Percentiles rank a stretch among this genome's conserved stretches.
These are phyloP conservation scores for Taphrina communis DNA, from an alignment of 1,139 yeast genomes.

Conservation along the genomic window DNA sequence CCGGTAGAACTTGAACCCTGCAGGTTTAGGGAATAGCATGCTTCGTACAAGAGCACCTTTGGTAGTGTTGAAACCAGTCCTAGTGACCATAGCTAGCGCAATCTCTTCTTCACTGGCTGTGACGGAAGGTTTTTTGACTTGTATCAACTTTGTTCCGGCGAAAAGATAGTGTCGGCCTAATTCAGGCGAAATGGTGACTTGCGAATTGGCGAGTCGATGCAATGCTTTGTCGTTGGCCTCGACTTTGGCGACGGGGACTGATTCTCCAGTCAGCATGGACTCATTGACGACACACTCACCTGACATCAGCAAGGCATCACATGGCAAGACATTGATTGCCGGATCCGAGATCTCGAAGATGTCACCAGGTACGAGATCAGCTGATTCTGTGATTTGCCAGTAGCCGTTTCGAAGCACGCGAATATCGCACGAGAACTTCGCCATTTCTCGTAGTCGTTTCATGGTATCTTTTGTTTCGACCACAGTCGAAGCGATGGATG, in stretches of 20 bases:
- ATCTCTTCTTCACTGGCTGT: constrained; percentile 59
- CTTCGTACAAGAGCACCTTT: constrained; percentile 95
- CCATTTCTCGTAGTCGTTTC: constrained; percentile 71
- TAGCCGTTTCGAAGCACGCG: constrained; percentile 91
- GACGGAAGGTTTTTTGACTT: constrained; percentile 69
- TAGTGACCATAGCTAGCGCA: constrained; percentile 83
- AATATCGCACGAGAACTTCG: constrained; percentile 75
- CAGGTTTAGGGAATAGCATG: constrained; percentile 94
- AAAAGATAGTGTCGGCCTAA: constrained; percentile 78
- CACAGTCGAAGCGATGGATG: constrained; percentile 78
- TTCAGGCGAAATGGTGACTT: constrained; percentile 60
- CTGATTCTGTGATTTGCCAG: constrained; percentile 79
- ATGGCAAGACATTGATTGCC: constrained; percentile 71
- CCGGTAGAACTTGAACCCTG: constrained; percentile 87
- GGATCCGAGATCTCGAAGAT: constrained; percentile 91
- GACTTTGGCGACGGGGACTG: constrained; percentile 88
- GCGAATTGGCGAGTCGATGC: constrained; percentile 58
- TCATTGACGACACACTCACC: constrained; percentile 96
- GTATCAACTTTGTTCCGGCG: constrained; percentile 85
- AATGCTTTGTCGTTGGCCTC: constrained; percentile 71
- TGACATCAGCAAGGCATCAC: constrained; percentile 82
- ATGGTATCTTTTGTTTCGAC: constrained; percentile 82
- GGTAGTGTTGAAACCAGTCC: constrained; percentile 93
- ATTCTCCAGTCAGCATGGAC: constrained; percentile 96
- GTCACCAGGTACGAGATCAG: constrained; percentile 95